Percentiles rank a stretch among this genome's conserved stretches.
Conservation (phyloP, 177 flowering plant genomes). For the Tripterygium wilfordii region DNA sequence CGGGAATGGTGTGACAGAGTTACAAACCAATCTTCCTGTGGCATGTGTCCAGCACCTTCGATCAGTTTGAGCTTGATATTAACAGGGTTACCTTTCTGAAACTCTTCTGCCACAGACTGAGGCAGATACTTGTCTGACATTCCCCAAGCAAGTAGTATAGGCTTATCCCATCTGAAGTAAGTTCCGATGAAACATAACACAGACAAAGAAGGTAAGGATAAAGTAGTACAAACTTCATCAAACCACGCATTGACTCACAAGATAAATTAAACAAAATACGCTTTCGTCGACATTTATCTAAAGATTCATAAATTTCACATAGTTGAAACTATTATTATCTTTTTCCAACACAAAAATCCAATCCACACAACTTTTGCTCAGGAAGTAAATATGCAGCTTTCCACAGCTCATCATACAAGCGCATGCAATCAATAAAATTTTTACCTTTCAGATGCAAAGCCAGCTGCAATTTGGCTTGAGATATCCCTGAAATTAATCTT, state of each 20-base stretch:
- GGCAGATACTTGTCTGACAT: constrained; percentile 83
- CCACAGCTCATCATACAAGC: too few relatives aligned
- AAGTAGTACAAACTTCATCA: too few relatives aligned
- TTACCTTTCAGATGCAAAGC: constrained; percentile 86
- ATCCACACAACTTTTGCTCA: too few relatives aligned
- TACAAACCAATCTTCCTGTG: constrained; percentile 94
- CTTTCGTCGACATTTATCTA: too few relatives aligned
- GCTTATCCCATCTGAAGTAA: constrained; percentile 78
- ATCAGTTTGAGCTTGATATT: constrained; percentile 52
- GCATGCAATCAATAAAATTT: neutral
- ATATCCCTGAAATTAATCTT: constrained; percentile 71
- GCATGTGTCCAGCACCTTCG: constrained; percentile 99
- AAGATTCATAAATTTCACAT: too few relatives aligned
- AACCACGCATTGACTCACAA: too few relatives aligned
- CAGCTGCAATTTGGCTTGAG: constrained; percentile 58
- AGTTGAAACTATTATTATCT: too few relatives aligned
- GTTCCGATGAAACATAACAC: neutral
- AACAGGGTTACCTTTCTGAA: constrained; percentile 64
- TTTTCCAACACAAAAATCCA: too few relatives aligned
- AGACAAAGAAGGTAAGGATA: neutral
- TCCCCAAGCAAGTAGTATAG: constrained; percentile 83
- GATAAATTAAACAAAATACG: too few relatives aligned
- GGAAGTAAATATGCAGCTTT: too few relatives aligned
- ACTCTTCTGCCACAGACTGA: constrained; percentile 79
- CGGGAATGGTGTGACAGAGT: neutral